Evolutionary conservation across 768 basidiomycete genomes (phyloP), one percentile per base, ranked within the genome.

Genomic region (Tylopilus balloui): DNA sequence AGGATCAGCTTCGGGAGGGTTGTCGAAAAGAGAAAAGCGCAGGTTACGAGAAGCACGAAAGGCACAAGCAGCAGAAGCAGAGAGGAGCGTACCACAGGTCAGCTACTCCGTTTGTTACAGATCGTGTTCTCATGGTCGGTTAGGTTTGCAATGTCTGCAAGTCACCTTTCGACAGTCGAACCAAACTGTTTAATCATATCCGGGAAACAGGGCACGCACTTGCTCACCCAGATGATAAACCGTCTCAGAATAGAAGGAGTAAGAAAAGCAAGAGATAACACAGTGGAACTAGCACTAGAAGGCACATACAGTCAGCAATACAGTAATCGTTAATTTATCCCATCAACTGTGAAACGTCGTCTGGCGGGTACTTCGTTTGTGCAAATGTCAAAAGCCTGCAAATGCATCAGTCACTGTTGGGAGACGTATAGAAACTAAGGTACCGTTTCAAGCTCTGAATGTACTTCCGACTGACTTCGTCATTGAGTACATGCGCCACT

Each of bases 401-500:
- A 46, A 14, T 43, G 28, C 31, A 50, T 61, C 41, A 58, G 12
- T 28, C 17, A 42, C n/a, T 20, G 15, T 21, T 48, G 28, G 20
- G 32, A 36, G 17, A 6, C 6, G 42, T 19, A 5, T 31, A 13
- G 29, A 53, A 4, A 21, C 11, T n/a, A 6, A 57, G 73, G n/a
- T 57, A 91, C 92, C 94, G 73, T 72, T 97, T 98, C 45, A 98
- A 67, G 65, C 92, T 96, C 71, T 98, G 96, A 49, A 99, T 98
- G 64, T 97, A 99, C 69, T 98, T 99, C 52, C 96, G 79, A 61
- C 91, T 93, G 62, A 97, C 92, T 80, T 99, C 96, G 61, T 99
- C 96, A 65, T 99, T 99, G 50, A 99, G 67, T 3, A 98, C 96
- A 67, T 99, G 96, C 0, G 95, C 96, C 8, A 99, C 93, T 65